phyloP scores from a whole-genome alignment of 176 grass and related monocot species.

The Luzula sylvatica region DNA sequence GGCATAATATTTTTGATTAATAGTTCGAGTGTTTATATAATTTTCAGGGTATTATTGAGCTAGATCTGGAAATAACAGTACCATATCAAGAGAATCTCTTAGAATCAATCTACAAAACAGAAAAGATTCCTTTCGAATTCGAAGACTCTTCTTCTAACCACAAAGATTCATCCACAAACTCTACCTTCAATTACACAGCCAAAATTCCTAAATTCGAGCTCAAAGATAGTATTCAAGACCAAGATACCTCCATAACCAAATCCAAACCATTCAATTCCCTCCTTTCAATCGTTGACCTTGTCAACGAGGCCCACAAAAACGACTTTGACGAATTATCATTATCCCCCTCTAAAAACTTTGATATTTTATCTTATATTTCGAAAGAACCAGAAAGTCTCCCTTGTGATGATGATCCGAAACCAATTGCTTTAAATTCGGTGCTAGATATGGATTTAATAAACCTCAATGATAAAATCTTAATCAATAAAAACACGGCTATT shows the following conservation, averaged over 20 bases:
- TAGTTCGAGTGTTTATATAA: conserved; percentile 17
- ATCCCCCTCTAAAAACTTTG: conserved; percentile 20
- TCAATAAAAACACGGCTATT: conserved; percentile 48
- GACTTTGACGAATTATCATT: conserved; percentile 44
- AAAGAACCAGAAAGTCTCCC: conserved; percentile 28
- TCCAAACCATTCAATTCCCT: conserved; percentile 39
- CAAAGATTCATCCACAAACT: conserved; percentile 15
- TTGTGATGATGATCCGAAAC: conserved; percentile 29
- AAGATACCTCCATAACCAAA: conserved; percentile 34
- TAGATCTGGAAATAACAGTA: conserved; percentile 44
- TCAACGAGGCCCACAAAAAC: conserved; percentile 27
- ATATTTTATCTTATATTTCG: conserved; percentile 51
- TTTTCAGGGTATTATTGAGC: conserved; percentile 57
- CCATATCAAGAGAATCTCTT: conserved; percentile 43
- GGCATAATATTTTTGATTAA: not conserved
- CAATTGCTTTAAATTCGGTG: conserved; percentile 33
- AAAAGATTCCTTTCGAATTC: conserved; percentile 33
- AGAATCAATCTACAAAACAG: conserved; percentile 52
- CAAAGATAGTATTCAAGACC: conserved; percentile 39
- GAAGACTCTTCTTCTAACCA: conserved; percentile 33
- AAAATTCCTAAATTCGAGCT: conserved; percentile 65
- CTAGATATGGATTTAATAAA: conserved; percentile 68
- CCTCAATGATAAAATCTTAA: conserved; percentile 46
- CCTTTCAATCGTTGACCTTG: conserved; percentile 35
- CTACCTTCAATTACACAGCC: conserved; percentile 22